Evolutionary conservation across 495 filamentous ascomycete genomes (phyloP), one percentile per base, ranked within the genome.

Genomic region (Astrocystis sublimbata): DNA sequence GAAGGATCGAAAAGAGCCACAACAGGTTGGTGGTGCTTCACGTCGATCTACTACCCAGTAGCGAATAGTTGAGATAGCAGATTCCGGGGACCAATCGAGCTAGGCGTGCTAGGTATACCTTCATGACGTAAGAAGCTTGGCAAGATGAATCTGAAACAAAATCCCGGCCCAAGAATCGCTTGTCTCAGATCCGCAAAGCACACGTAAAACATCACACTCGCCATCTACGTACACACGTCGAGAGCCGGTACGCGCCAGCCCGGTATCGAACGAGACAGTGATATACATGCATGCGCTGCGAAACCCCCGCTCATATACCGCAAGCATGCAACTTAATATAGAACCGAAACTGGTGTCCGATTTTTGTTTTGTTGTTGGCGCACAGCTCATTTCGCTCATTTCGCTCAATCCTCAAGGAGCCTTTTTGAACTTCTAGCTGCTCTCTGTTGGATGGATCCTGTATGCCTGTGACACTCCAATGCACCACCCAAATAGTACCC

Each of bases 141-240:
- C n/a, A 12, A 40, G 38, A 45, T n/a, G 15, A 42, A 56, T 57
- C 40, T 57, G 54, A 57, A 45, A 57, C 54, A 8, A 13, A 17
- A 28, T 35, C 54, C 54, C 6, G 33, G 54, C 17, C n/a, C 24
- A 19, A 42, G 53, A 57, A 43, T 33, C 21, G n/a, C 24, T n/a
- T 45, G 53, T 57, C 40, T 57, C 23, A 57, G 33, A 57, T 33
- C 40, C 38, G 52, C 36, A 54, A 26, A 54, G 51, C 21, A 41
- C 30, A 36, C 17, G 10, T 38, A 28, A 52, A 35, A 17, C 33
- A 40, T 26, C 19, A 43, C 41, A 43, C 10, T 36, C 33, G 10
- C 35, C 15, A 12, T 28, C 6, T 56, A 41, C 36, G 12, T 41
- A 24, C 36, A 40, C 4, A 19, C 6, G 36, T 19, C 28, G 21